Evolutionary conservation across 1,284 basidiomycete genomes (phyloP).

Genomic region (Taiwanofungus camphoratus): DNA sequence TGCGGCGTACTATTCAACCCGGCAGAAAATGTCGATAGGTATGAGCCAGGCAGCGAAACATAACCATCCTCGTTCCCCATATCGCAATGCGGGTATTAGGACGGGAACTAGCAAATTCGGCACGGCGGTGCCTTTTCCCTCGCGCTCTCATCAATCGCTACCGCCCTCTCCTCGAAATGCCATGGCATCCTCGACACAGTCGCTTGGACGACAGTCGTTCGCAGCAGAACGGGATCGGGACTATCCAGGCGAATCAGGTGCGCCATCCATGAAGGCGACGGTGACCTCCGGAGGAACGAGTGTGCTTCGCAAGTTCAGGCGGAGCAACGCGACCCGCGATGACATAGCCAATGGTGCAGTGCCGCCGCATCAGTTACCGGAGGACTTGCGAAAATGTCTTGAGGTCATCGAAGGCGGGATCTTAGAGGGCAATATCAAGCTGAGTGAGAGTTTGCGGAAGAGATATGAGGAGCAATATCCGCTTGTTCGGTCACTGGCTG

Average conservation of each 20-base stretch:
- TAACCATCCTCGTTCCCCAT: conserved; percentile 72
- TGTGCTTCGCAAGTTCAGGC: conserved; percentile 63
- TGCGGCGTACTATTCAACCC: conserved; percentile 37
- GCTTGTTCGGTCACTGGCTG: conserved; percentile 84
- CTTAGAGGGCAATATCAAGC: conserved; percentile 78
- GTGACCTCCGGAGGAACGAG: conserved; percentile 37
- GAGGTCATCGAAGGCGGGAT: conserved; percentile 83
- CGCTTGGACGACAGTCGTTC: conserved; percentile 58
- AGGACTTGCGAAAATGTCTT: conserved; percentile 79
- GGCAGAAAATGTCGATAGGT: conserved; percentile 24
- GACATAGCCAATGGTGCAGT: conserved; percentile 47
- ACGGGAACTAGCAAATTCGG: conserved; percentile 34
- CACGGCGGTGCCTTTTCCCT: conserved; percentile 62
- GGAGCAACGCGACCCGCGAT: conserved; percentile 42
- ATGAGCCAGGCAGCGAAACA: conserved; percentile 44
- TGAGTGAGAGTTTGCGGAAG: conserved; percentile 78
- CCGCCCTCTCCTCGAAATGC: conserved; percentile 61
- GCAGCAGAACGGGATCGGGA: conserved; percentile 39
- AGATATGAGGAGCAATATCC: conserved; percentile 92
- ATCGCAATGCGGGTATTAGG: conserved; percentile 46
- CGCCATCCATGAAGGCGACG: conserved; percentile 28
- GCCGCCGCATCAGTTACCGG: conserved; percentile 73
- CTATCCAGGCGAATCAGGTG: conserved; percentile 31
- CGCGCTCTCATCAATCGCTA: conserved; percentile 74
- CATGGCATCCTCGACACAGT: conserved; percentile 57